Base-by-base conservation (phyloP, 2,329 filamentous ascomycete species). In the Monilinia laxa region DNA sequence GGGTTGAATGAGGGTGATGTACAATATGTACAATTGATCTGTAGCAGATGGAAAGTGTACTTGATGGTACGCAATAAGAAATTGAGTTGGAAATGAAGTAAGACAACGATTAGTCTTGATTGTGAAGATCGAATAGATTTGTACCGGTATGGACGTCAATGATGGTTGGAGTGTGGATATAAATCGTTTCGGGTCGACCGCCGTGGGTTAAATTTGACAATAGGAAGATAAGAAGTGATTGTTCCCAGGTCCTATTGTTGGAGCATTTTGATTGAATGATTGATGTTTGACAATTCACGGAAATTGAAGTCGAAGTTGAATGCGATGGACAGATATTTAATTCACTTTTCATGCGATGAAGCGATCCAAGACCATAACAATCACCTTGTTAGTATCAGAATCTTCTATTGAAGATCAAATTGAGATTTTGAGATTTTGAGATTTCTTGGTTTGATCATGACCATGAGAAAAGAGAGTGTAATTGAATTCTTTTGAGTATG, bases 1-100 rank as follows among this genome's bases (percentile, higher is more conserved):
- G 59, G 64, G 62, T 63, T 63, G 60, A 65, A 28, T 49, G 57
- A 60, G 18, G 25, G 57, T 35, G 42, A 31, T 59, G 56, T 35
- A 35, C 31, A 35, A 35, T 28, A n/a, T n/a, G n/a, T n/a, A n/a
- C n/a, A n/a, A n/a, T 35, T 59, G 56, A 31, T 20, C 9, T 42
- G n/a, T 64, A 9, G 58, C 11, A 12, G n/a, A 35, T 6, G 16
- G 28, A 45, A 14, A 6, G 25, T 35, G 20, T 47, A 47, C 25
- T 23, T 59, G 25, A 25, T 28, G 4, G 16, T 40, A 14, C 25
- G 45, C 18, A 57, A 62, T 20, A 12, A 47, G 11, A 16, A 35
- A 56, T 42, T 5, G 40, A 49, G 40, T 9, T 45, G 25, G 40
- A 23, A 55, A 7, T 7, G 18, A 40, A 16, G 49, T 6, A 63